Evolutionary conservation across 345 rosid genomes (phyloP).

Genomic region (Populus deltoides): DNA sequence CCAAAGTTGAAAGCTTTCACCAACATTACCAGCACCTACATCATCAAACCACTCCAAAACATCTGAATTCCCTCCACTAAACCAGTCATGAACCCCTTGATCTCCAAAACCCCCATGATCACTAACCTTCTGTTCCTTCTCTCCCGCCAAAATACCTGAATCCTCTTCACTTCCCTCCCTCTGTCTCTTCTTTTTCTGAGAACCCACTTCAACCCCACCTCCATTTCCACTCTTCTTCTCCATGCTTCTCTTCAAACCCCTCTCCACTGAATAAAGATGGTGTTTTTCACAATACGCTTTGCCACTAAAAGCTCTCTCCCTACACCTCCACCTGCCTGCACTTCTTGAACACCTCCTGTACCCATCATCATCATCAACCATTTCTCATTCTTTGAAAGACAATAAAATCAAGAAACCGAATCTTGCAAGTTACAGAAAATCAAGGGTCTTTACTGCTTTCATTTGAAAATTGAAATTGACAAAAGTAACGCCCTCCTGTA

Average conservation of each 20-base stretch:
- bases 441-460: no score
- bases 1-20: slow-evolving; percentile 25
- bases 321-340: no score
- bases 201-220: slow-evolving; percentile 9
- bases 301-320: no score
- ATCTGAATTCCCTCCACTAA: slow-evolving; percentile 11
- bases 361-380: no score
- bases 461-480: no score
- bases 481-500: no score
- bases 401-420: no score
- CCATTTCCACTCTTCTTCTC: slow-evolving; percentile 19
- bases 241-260: slow-evolving; percentile 1
- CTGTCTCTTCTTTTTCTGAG: slow-evolving; percentile 12
- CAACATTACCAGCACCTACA: slow-evolving; percentile 15
- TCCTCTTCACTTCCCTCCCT: slow-evolving; percentile 1
- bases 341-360: no score
- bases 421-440: no score
- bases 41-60: slow-evolving; percentile 21
- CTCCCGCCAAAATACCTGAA: background rate
- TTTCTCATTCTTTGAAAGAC: no score
- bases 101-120: background rate
- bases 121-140: background rate
- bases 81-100: slow-evolving; percentile 15
- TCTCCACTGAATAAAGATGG: background rate
- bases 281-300: slow-evolving; percentile 6